Conservation (phyloP, 164 flowering plant genomes). For the Houttuynia cordata region DNA sequence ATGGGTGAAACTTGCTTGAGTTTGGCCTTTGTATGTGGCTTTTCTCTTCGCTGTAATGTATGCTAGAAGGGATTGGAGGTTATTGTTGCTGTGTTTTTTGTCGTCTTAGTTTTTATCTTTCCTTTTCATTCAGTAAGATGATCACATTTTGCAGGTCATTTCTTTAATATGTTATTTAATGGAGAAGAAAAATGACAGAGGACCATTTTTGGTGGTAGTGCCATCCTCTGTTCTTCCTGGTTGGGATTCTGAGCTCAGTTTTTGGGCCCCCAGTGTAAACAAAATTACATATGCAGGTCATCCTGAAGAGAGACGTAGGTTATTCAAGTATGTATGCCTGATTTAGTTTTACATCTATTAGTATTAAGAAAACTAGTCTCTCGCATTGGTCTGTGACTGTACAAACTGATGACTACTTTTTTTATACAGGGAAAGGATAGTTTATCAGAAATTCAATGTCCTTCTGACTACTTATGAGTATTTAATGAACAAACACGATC, state of each 20-base stretch:
- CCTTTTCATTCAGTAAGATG: background rate
- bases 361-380: background rate
- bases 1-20: too few species aligned
- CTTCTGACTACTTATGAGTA: slow-evolving; percentile 95
- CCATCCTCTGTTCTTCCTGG: slow-evolving; percentile 95
- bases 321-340: slow-evolving; percentile 62
- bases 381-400: too few species aligned
- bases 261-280: slow-evolving; percentile 81
- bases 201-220: slow-evolving; percentile 93
- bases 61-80: too few species aligned
- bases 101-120: too few species aligned
- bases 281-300: slow-evolving; percentile 91
- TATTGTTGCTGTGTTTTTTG: too few species aligned
- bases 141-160: slow-evolving; percentile 54
- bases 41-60: too few species aligned
- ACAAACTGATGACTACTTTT: slow-evolving; percentile 1
- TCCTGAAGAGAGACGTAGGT: slow-evolving; percentile 82
- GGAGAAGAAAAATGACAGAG: slow-evolving; percentile 89
- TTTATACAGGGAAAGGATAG: slow-evolving; percentile 72
- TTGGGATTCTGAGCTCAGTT: slow-evolving; percentile 78
- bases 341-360: background rate
- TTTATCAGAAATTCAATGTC: slow-evolving; percentile 90
- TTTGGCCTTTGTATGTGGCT: too few species aligned
- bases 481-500: slow-evolving; percentile 96
- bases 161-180: slow-evolving; percentile 84